Percentiles rank a stretch among this genome's conserved stretches.
phyloP scores from a whole-genome alignment of 352 stramenopile genomes.

The Vaucheria bursata region DNA sequence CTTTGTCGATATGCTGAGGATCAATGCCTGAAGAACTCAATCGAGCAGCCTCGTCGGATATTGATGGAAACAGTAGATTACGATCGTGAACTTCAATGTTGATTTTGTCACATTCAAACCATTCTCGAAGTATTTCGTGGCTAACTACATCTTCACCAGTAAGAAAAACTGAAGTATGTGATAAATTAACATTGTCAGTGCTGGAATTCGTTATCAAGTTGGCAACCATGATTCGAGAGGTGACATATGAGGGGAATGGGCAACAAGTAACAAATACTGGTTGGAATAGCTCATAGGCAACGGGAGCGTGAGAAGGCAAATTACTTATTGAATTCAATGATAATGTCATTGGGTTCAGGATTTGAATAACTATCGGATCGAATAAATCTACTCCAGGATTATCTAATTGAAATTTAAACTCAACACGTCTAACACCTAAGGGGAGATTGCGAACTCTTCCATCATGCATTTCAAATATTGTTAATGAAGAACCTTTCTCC shows the following conservation, averaged over 20 bases:
- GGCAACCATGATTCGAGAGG: neutral
- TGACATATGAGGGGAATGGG: conserved; percentile 8
- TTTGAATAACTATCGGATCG: neutral
- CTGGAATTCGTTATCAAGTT: conserved; percentile 6
- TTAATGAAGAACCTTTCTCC: neutral
- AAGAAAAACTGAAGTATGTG: conserved; percentile 31
- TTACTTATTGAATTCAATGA: neutral
- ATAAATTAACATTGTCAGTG: neutral
- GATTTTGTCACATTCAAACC: conserved; percentile 21
- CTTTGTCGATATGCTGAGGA: neutral
- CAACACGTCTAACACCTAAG: neutral
- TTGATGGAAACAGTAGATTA: no score
- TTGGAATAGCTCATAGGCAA: neutral
- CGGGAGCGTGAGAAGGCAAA: neutral
- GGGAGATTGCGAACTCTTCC: neutral
- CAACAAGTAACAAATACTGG: conserved; percentile 43
- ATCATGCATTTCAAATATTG: neutral
- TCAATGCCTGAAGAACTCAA: neutral
- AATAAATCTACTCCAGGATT: neutral
- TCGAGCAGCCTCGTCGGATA: neutral
- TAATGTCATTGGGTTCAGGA: neutral
- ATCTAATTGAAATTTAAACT: neutral
- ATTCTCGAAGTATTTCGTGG: conserved; percentile 21
- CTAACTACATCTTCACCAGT: conserved; percentile 18
- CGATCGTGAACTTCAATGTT: conserved; percentile 34